Conservation (phyloP, 1,139 yeast genomes). For the Casaregolazyma lundiana region DNA sequence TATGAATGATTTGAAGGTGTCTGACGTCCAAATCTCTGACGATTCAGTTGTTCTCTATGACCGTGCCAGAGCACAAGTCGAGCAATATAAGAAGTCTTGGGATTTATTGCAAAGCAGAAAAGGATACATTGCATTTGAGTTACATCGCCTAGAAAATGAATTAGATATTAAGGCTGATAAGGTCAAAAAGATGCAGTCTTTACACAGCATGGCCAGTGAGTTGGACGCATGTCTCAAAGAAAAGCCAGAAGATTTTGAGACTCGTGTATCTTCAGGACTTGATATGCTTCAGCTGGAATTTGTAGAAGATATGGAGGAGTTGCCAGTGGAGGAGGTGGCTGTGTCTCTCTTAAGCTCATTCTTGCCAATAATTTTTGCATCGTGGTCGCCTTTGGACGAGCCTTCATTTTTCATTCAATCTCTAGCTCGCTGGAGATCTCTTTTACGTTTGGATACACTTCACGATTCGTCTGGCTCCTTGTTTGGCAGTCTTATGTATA, state of each 20-base stretch:
- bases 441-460: slow-evolving; percentile 11
- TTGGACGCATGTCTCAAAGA: background rate
- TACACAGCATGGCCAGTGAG: slow-evolving; percentile 11
- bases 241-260: slow-evolving; percentile 10
- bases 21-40: slow-evolving; percentile 7
- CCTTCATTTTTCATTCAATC: slow-evolving; percentile 27
- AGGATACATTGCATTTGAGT: slow-evolving; percentile 23
- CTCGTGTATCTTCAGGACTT: slow-evolving; percentile 16
- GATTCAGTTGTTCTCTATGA: slow-evolving; percentile 21
- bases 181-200: slow-evolving; percentile 14
- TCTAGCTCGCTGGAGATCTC: slow-evolving; percentile 27
- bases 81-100: slow-evolving; percentile 28
- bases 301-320: slow-evolving; percentile 19
- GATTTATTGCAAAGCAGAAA: slow-evolving; percentile 23
- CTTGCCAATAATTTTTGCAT: slow-evolving; percentile 23
- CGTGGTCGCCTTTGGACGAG: slow-evolving; percentile 40
- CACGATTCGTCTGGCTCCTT: slow-evolving; percentile 15
- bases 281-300: slow-evolving; percentile 27
- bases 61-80: slow-evolving; percentile 28
- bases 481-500: slow-evolving; percentile 37
- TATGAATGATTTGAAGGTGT: slow-evolving; percentile 15
- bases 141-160: slow-evolving; percentile 19
- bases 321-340: slow-evolving; percentile 28
- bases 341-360: slow-evolving; percentile 32
- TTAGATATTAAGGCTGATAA: slow-evolving; percentile 19